Evolutionary conservation across 108 stramenopile species (phyloP), one percentile per base, ranked within the genome.

Genomic region (Nitzschia sp.): DNA sequence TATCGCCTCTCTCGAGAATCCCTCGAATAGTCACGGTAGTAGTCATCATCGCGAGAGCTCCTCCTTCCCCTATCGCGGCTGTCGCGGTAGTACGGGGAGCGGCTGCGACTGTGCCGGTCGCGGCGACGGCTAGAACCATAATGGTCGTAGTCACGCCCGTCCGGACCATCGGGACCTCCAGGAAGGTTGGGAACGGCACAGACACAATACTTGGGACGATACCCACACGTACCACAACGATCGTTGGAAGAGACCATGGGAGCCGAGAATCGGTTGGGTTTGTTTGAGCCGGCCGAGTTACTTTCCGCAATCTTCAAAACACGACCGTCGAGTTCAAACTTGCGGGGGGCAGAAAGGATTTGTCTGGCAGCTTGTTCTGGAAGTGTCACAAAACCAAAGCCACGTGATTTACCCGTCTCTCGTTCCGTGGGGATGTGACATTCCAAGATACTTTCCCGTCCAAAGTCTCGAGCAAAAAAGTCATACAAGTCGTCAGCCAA

Each of bases 341-440:
- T 84, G 37, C 70, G 59, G 11, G 78, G 82, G 39, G 87, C 70
- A 37, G 84, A 69, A 12, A 93, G 67, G 50, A 86, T 81, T 46
- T 83, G 67, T 15, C 72, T 63, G 37, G 89, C 89, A 44, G 81
- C 63, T 8, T 63, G 19, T 65, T 91, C 89, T 7, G 89, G 85
- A 67, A 93, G 73, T 10, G 92, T 91, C 15, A 93, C 89, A 73
- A 93, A 93, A 0, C 92, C 92, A 74, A 93, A 93, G 7, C 92
- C 92, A 10, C 92, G 75, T 8, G 92, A 93, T 53, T 84, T 82
- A 9, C 86, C 86, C 12, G 83, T 85, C 17, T 90, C 83, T 20
- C 89, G 80, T 65, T 93, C 92, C 0, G 87, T 87, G 10, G 92
- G 92, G 56, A 93, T 93, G 53, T 93, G 92, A 64, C 88, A 91